Base-by-base conservation (phyloP, 2,329 filamentous ascomycete genomes). In the Plenodomus tracheiphilus region DNA sequence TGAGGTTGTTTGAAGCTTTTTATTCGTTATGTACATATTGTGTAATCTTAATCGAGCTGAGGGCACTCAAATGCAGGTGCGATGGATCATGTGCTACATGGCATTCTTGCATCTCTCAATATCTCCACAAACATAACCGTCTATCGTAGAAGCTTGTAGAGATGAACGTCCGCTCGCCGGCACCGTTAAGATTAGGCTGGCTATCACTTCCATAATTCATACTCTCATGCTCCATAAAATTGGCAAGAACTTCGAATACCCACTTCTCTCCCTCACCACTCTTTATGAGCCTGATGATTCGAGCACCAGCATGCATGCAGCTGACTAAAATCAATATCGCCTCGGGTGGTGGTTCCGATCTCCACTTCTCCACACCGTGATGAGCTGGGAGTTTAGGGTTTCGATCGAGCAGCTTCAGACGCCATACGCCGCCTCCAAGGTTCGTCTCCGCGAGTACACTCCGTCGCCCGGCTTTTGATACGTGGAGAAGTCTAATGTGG, bases 191-290 rank as follows among this genome's bases (percentile, higher is more conserved):
- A 1, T 20, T 63, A 1, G 79, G 79, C 56, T 82, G 79, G 49
- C 85, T 82, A 71, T 92, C 91, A 61, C 88, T 89, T 6, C 87
- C 92, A 69, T 97, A 97, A 64, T 96, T 96, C 91, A 97, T 96
- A 69, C 91, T 96, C 74, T 88, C 79, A 68, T 97, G 91, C 67
- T 93, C 88, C 59, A 90, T 87, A 64, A 96, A 96, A 43, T 80
- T 81, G 0, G 81, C 85, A 39, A 92, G 58, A 1, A 93, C 77
- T 37, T 81, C 75, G 48, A 94, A 85, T 1, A 64, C 65, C 81
- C 86, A 91, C 47, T 74, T 44, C 1, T 53, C 49, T n/a, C 56
- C 56, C 28, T 32, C 28, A 15, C 35, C 65, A 22, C 28, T 62
- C 61, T 32, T 51, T 6, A 51, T 65, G 3, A 85, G 62, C 49